phyloP scores from a whole-genome alignment of 768 basidiomycete genomes.

The Coprinellus aureogranulatus region DNA sequence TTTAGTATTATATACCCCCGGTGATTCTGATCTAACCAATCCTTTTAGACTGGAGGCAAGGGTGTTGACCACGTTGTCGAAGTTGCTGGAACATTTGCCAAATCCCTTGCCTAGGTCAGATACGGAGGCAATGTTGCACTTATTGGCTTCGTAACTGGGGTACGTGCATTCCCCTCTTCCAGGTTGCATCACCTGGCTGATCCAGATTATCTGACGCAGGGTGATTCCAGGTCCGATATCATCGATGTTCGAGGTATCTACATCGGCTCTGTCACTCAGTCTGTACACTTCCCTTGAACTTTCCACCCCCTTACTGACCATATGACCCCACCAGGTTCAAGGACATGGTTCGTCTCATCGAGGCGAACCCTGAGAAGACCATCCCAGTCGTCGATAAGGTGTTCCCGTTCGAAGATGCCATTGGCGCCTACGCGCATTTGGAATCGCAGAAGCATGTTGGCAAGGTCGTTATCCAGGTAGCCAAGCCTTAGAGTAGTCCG shows the following conservation, averaged over 20 bases:
- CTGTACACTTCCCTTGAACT: no score
- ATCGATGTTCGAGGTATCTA: conserved; percentile 49
- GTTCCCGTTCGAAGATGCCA: conserved; percentile 52
- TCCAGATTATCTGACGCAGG: background rate
- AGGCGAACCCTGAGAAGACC: conserved; percentile 39
- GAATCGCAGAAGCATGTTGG: conserved; percentile 55
- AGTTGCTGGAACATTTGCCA: conserved; percentile 47
- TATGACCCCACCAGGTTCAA: no score
- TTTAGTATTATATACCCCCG: no score
- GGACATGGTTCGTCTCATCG: no score
- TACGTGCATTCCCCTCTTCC: conserved; percentile 18
- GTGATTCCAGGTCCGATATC: conserved; percentile 23
- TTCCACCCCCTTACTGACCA: no score
- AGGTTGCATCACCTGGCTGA: background rate
- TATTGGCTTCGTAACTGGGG: conserved; percentile 52
- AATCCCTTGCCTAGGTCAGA: conserved; percentile 38
- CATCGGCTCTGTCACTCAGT: conserved; percentile 59
- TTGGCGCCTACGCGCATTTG: conserved; percentile 50
- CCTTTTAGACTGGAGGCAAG: background rate
- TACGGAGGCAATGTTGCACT: conserved; percentile 45
- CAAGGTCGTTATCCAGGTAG: conserved; percentile 57
- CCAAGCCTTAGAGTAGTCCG: no score
- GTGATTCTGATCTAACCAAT: background rate
- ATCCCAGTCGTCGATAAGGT: conserved; percentile 54
- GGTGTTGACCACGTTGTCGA: background rate